A percentile compares a stretch with the other conserved stretches of the same genome.
phyloP scores from a whole-genome alignment of 2,329 filamentous ascomycete species.

The Pseudogymnoascus sp. region DNA sequence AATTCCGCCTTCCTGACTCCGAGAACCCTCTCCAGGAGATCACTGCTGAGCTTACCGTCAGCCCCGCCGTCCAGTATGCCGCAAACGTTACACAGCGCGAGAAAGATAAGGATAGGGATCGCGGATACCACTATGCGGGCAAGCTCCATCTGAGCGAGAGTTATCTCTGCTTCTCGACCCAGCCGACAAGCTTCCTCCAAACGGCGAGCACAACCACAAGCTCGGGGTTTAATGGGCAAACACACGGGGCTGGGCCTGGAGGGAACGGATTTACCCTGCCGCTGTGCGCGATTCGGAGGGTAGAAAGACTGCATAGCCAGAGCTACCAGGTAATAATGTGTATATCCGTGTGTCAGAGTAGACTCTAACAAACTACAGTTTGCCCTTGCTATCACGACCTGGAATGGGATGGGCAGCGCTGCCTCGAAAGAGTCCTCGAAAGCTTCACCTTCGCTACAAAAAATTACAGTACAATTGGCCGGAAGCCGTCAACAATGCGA shows the following conservation, averaged over 20 bases:
- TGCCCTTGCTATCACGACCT: conserved; percentile 87
- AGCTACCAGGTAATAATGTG: conserved; percentile 58
- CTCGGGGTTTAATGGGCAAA: conserved; percentile 82
- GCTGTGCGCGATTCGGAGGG: conserved; percentile 80
- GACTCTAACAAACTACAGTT: conserved; percentile 46
- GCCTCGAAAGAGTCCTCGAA: conserved; percentile 42
- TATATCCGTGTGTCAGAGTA: conserved; percentile 14
- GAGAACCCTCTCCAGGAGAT: conserved; percentile 96
- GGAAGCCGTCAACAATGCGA: conserved; percentile 86
- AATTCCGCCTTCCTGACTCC: conserved; percentile 88
- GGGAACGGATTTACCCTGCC: conserved; percentile 95
- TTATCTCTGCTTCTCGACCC: conserved; percentile 94
- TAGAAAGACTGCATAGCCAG: conserved; percentile 88
- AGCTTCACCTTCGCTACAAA: conserved; percentile 54
- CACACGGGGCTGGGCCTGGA: conserved; percentile 82
- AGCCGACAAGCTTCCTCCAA: conserved; percentile 76
- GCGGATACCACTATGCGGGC: conserved; percentile 82
- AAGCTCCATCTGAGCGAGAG: conserved; percentile 90
- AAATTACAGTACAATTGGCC: conserved; percentile 84
- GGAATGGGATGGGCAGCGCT: conserved; percentile 65
- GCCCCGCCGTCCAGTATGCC: conserved; percentile 43
- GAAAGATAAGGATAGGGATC: conserved; percentile 55
- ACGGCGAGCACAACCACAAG: conserved; percentile 73
- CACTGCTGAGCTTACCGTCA: conserved; percentile 87
- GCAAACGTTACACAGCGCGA: conserved; percentile 61